A percentile compares a stretch with the other conserved stretches of the same genome.
Evolutionary conservation across 306 rosid species (phyloP).

Genomic region (Cucumis melo): DNA sequence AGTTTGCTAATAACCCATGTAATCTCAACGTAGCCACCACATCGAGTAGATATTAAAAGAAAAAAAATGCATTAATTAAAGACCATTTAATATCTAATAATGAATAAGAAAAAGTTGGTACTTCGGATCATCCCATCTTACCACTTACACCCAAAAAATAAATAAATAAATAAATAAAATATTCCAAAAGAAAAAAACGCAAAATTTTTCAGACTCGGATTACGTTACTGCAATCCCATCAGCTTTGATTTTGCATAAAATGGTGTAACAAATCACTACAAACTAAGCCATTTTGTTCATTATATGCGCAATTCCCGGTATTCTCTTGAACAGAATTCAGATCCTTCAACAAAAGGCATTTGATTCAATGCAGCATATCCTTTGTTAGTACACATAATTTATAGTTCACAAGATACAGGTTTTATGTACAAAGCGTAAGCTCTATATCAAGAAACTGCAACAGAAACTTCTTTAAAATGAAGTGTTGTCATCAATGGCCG

Average conservation of each 20-base stretch:
- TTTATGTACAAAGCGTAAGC: not conserved
- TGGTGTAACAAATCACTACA: not conserved
- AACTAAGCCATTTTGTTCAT: not conserved
- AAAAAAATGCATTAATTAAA: too few relatives aligned
- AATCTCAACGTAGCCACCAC: not conserved
- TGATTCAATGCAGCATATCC: not conserved
- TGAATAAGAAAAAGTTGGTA: too few relatives aligned
- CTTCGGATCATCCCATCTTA: too few relatives aligned
- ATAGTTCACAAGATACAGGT: not conserved
- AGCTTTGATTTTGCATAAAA: not conserved
- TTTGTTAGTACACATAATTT: not conserved
- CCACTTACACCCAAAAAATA: too few relatives aligned
- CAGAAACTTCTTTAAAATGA: not conserved
- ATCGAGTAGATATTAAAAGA: not conserved
- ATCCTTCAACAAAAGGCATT: not conserved
- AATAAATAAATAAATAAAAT: too few relatives aligned
- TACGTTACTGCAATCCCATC: not conserved
- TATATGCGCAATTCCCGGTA: too few relatives aligned
- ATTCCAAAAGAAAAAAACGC: too few relatives aligned
- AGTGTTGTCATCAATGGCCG: not conserved
- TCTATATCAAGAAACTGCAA: not conserved
- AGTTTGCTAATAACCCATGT: not conserved
- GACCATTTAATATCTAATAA: too few relatives aligned
- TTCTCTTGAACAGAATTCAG: not conserved
- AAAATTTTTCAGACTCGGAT: too few relatives aligned